Conservation (phyloP, 768 basidiomycete genomes). For the Glaciozyma antarctica region DNA sequence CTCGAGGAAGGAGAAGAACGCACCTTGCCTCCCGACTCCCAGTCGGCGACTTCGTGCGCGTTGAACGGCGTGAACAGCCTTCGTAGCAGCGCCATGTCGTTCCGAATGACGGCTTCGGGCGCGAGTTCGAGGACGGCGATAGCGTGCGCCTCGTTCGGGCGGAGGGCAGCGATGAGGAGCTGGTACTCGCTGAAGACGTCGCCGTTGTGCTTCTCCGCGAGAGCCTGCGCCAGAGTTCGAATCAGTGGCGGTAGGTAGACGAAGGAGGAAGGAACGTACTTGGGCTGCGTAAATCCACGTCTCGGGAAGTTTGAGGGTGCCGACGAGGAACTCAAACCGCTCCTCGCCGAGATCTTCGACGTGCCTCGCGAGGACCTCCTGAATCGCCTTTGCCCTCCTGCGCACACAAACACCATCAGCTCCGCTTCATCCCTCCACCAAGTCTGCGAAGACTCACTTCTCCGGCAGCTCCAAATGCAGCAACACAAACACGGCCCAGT, state of each 20-base stretch:
- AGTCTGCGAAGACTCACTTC: constrained; percentile 51
- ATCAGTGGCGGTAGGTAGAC: constrained; percentile 6
- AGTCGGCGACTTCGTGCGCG: constrained; percentile 54
- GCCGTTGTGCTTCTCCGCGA: constrained; percentile 53
- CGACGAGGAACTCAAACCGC: constrained; percentile 42
- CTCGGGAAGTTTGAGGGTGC: constrained; percentile 68
- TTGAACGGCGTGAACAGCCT: constrained; percentile 61
- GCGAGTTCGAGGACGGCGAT: constrained; percentile 78
- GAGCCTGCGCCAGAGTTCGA: constrained; percentile 48
- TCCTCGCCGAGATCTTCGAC: constrained; percentile 33
- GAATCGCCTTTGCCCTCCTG: constrained; percentile 74
- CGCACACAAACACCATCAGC: constrained; percentile 2
- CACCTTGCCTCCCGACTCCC: constrained; percentile 79
- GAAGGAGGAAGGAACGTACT: constrained; percentile 44
- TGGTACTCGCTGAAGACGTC: constrained; percentile 66
- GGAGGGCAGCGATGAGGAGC: constrained; percentile 59
- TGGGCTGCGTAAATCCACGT: constrained; percentile 86
- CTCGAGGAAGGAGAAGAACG: constrained; percentile 1
- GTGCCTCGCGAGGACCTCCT: constrained; percentile 62
- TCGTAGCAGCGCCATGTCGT: constrained; percentile 55
- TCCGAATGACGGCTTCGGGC: constrained; percentile 70
- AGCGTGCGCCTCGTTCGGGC: constrained; percentile 66
- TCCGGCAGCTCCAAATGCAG: constrained; percentile 72
- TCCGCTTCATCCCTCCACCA: not conserved
- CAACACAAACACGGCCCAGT: constrained; percentile 79